Evolutionary conservation across 148 eudicot genomes (phyloP).

Genomic region (Nepenthes gracilis): DNA sequence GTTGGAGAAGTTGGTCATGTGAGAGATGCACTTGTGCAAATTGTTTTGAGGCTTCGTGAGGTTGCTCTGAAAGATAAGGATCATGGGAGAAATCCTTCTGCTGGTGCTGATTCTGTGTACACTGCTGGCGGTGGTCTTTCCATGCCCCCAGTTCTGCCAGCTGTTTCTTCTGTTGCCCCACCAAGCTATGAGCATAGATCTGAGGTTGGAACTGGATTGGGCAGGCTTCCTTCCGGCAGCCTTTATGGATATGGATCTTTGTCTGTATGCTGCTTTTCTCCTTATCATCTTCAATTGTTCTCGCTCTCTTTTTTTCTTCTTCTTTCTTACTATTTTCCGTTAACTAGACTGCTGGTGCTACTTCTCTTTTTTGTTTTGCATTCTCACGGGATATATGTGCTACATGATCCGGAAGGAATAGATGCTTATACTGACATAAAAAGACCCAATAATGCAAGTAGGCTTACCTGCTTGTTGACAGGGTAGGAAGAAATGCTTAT

Average conservation of each 20-base stretch:
- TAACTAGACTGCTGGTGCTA: background rate
- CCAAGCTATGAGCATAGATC: slow-evolving; percentile 59
- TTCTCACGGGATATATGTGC: too few species aligned
- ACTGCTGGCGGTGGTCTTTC: slow-evolving; percentile 46
- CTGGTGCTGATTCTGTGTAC: slow-evolving; percentile 41
- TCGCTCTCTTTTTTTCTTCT: too few species aligned
- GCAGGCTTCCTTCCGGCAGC: slow-evolving; percentile 28
- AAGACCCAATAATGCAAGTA: too few species aligned
- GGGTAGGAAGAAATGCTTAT: too few species aligned
- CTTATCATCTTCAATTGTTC: background rate
- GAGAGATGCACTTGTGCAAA: slow-evolving; percentile 87
- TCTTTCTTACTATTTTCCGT: background rate
- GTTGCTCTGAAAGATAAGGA: slow-evolving; percentile 61
- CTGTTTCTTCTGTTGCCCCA: slow-evolving; percentile 30
- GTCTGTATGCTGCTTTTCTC: slow-evolving; percentile 43
- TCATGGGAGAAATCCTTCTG: slow-evolving; percentile 31
- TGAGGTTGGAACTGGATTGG: slow-evolving; percentile 44
- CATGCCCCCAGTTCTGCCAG: slow-evolving; percentile 38
- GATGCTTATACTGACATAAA: too few species aligned
- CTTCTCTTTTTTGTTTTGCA: too few species aligned
- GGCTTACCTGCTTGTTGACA: too few species aligned
- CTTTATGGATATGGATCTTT: slow-evolving; percentile 57
- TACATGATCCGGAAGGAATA: too few species aligned
- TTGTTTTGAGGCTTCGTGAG: slow-evolving; percentile 80
- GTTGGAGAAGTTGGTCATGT: slow-evolving; percentile 62